These are phyloP conservation scores for Phytophthora tentaculata DNA, from an alignment of 352 stramenopile species.

Conservation along the genomic window DNA sequence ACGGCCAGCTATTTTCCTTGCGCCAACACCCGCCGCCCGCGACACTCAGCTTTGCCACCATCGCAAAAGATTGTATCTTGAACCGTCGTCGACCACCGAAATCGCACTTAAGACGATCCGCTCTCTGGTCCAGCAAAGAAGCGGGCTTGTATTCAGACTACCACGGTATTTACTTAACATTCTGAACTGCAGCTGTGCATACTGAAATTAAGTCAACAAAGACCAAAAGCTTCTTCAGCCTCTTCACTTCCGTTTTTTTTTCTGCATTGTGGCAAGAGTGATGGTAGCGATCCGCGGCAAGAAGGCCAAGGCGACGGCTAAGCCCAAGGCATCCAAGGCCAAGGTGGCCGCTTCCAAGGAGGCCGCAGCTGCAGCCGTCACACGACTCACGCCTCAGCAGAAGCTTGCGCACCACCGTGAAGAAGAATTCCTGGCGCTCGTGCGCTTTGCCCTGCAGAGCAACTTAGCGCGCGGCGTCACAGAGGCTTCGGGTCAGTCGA, in stretches of 20 bases:
- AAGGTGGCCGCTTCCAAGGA: slow-evolving; percentile 38
- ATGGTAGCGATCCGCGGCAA: slow-evolving; percentile 82
- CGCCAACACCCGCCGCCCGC: slow-evolving; percentile 13
- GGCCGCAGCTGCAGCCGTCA: slow-evolving; percentile 13
- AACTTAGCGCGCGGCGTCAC: slow-evolving; percentile 35
- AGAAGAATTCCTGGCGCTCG: slow-evolving; percentile 53
- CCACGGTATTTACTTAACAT: slow-evolving; percentile 6
- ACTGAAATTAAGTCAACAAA: slow-evolving; percentile 22
- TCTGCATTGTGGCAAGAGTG: slow-evolving; percentile 4
- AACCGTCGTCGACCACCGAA: slow-evolving; percentile 22
- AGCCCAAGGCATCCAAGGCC: slow-evolving; percentile 51
- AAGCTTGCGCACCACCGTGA: slow-evolving; percentile 43
- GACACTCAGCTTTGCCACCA: slow-evolving; percentile 14
- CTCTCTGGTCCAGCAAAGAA: slow-evolving; percentile 12
- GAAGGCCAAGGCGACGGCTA: slow-evolving; percentile 72
- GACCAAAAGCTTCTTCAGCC: slow-evolving; percentile 7
- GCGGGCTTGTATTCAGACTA: neutral
- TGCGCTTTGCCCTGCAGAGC: slow-evolving; percentile 58
- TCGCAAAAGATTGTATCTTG: slow-evolving; percentile 14
- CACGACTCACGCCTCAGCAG: slow-evolving; percentile 39
- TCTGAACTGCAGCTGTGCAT: slow-evolving; percentile 1
- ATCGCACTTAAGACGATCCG: slow-evolving; percentile 21
- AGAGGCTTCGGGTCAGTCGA: slow-evolving; percentile 6
- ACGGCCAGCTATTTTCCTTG: slow-evolving; percentile 6
- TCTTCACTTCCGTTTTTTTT: slow-evolving; percentile 11